Conservation (phyloP, 2,329 filamentous ascomycete genomes). For the Diaporthe sp. region DNA sequence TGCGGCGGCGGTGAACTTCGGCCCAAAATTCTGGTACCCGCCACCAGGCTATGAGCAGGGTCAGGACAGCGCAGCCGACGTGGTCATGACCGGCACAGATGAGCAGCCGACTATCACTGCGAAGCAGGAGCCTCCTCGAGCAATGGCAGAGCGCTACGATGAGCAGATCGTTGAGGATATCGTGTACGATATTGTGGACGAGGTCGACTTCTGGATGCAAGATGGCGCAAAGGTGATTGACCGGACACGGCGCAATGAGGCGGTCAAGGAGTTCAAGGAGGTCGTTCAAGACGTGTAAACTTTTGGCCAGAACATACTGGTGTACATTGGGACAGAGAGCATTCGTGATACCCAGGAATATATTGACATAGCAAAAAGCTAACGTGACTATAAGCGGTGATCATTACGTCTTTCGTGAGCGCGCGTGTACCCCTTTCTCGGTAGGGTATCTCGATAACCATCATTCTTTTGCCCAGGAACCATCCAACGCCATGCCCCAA, state of each 20-base stretch:
- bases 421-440: background rate
- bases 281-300: constrained; percentile 71
- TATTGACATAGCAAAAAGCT: background rate
- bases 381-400: background rate
- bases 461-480: background rate
- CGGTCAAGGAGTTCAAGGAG: constrained; percentile 72
- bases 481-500: constrained; percentile 4
- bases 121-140: constrained; percentile 55
- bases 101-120: constrained; percentile 41
- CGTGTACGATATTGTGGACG: constrained; percentile 92
- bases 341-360: constrained; percentile 33
- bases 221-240: constrained; percentile 69
- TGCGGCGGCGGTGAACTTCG: constrained; percentile 93
- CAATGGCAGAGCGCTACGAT: constrained; percentile 83
- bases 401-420: constrained; percentile 2
- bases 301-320: constrained; percentile 21
- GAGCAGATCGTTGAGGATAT: constrained; percentile 97
- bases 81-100: constrained; percentile 60
- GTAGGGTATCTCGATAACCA: background rate
- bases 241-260: constrained; percentile 58
- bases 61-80: constrained; percentile 55
- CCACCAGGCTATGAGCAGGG: constrained; percentile 70
- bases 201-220: constrained; percentile 89
- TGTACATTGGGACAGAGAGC: constrained; percentile 16
- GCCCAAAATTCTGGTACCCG: constrained; percentile 91